Conservation (phyloP, 2,329 filamentous ascomycete genomes). For the Botrytis cinerea region DNA sequence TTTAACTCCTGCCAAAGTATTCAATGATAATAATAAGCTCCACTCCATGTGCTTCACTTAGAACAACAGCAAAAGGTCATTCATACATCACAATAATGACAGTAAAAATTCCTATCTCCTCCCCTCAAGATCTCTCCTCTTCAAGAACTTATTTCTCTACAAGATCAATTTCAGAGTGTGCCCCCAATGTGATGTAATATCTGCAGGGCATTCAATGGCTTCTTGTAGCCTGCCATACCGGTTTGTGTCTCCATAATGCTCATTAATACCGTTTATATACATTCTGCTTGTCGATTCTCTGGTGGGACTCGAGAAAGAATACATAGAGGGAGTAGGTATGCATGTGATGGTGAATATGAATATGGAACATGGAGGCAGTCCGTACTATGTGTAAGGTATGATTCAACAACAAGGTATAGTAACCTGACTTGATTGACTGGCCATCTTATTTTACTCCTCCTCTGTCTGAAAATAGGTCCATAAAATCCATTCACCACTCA, state of each 20-base stretch:
- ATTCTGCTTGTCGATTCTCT: not conserved
- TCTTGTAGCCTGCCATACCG: too few relatives aligned
- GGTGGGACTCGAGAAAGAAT: not conserved
- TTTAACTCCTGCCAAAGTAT: not conserved
- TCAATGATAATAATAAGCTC: not conserved
- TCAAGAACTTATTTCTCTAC: not conserved
- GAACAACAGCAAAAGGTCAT: not conserved
- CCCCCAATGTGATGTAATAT: not conserved
- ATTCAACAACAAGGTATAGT: not conserved
- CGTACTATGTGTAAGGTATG: not conserved
- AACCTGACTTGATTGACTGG: not conserved
- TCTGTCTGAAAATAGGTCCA: accelerated
- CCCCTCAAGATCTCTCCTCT: accelerated
- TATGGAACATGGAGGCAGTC: not conserved
- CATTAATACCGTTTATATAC: not conserved
- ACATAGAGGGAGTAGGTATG: not conserved
- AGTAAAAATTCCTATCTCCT: accelerated
- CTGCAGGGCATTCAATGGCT: not conserved
- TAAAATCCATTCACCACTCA: not conserved
- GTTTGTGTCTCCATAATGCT: not conserved
- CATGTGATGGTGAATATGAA: not conserved
- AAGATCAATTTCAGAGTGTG: not conserved
- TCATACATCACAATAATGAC: not conserved
- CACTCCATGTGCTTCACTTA: not conserved
- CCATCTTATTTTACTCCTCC: not conserved